phyloP scores from a whole-genome alignment of 106 monocot species.

The Vanilla planifolia region DNA sequence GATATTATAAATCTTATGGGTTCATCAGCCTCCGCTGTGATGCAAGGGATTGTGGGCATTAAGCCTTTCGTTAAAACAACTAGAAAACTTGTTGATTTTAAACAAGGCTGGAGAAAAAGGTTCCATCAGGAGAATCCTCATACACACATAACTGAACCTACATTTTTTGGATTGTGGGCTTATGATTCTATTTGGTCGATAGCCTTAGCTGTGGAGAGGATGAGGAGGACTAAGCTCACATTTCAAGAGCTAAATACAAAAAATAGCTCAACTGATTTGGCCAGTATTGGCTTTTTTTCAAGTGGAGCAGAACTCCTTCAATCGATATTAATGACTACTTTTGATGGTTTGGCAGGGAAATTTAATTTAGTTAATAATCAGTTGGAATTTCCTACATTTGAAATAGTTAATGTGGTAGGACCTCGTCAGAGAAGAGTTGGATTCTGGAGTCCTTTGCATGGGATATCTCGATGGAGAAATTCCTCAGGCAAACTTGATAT shows the following conservation, averaged over 20 bases:
- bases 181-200: slow-evolving; percentile 52
- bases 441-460: slow-evolving; percentile 23
- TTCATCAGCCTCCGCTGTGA: slow-evolving; percentile 19
- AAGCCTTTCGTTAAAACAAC: slow-evolving; percentile 29
- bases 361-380: slow-evolving; percentile 30
- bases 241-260: background rate
- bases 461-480: slow-evolving; percentile 11
- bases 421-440: slow-evolving; percentile 21
- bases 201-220: slow-evolving; percentile 27
- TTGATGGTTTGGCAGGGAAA: slow-evolving; percentile 33
- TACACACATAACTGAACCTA: slow-evolving; percentile 12
- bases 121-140: slow-evolving; percentile 5
- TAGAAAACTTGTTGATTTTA: slow-evolving; percentile 14
- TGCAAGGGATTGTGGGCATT: slow-evolving; percentile 57
- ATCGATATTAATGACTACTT: slow-evolving; percentile 9
- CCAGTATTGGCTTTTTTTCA: slow-evolving; percentile 8
- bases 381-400: slow-evolving; percentile 13
- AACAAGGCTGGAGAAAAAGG: slow-evolving; percentile 31
- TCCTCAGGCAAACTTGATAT: background rate
- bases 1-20: slow-evolving; percentile 24
- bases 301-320: slow-evolving; percentile 15
- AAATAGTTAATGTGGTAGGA: slow-evolving; percentile 36
- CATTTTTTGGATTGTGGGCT: slow-evolving; percentile 42
- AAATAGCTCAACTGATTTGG: slow-evolving; percentile 15
- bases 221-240: slow-evolving; percentile 8